Evolutionary conservation across 176 grass and related monocot species (phyloP).

Genomic region (Saccharum spontaneum): DNA sequence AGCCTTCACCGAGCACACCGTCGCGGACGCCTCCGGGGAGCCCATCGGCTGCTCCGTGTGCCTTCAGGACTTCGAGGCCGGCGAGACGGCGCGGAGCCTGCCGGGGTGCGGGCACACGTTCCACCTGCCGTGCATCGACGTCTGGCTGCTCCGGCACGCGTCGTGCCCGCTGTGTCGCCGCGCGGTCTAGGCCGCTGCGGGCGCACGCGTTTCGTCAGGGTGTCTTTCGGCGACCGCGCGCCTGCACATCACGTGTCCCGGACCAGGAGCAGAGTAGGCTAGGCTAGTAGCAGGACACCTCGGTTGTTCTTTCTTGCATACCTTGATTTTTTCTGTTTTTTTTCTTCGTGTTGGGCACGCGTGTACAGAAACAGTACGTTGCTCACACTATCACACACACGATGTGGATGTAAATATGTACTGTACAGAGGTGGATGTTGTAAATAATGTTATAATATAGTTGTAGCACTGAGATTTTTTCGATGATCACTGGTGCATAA

Average conservation of each 20-base stretch:
- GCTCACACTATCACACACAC: not conserved
- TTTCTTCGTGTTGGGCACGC: not conserved
- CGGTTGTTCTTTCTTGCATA: not conserved
- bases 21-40: constrained; percentile 18
- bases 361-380: not conserved
- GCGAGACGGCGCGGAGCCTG: constrained; percentile 55
- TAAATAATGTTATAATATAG: not conserved
- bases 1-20: constrained; percentile 23
- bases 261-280: not conserved
- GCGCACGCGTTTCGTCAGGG: not conserved
- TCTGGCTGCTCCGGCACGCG: constrained; percentile 68
- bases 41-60: constrained; percentile 64
- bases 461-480: not conserved
- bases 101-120: constrained; percentile 71
- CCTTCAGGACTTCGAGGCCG: constrained; percentile 74
- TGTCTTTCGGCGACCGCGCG: no score
- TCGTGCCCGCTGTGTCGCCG: constrained; percentile 71
- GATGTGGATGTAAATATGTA: not conserved
- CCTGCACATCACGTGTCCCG: not conserved
- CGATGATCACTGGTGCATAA: not conserved
- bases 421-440: not conserved
- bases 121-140: constrained; percentile 72
- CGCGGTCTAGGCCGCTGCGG: not conserved
- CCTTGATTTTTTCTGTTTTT: not conserved
- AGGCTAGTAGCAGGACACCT: not conserved